Conservation (phyloP, 2,329 filamentous ascomycete genomes). For the Zymoseptoria ardabiliae region DNA sequence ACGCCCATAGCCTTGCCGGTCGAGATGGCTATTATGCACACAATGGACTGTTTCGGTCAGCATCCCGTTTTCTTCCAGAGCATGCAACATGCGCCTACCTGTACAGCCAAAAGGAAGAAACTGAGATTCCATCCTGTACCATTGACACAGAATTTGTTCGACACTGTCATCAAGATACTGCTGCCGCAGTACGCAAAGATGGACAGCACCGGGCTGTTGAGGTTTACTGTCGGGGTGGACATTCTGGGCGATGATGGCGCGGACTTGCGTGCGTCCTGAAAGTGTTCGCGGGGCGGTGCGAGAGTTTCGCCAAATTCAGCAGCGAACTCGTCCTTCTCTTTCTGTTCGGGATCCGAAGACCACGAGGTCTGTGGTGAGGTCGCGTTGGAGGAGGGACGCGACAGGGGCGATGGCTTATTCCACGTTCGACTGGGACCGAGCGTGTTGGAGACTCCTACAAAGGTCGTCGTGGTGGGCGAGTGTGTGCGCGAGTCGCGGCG, state of each 20-base stretch:
- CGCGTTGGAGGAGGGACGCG: slow-evolving; percentile 5
- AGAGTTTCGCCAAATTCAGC: slow-evolving; percentile 60
- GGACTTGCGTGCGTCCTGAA: background rate
- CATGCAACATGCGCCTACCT: slow-evolving; percentile 56
- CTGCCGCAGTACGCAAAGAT: slow-evolving; percentile 87
- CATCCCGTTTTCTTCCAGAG: background rate
- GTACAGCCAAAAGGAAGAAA: slow-evolving; percentile 86
- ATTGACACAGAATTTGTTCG: slow-evolving; percentile 97
- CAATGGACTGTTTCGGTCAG: slow-evolving; percentile 58
- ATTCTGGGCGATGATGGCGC: slow-evolving; percentile 39
- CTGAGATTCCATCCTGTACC: slow-evolving; percentile 89
- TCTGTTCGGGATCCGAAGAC: slow-evolving; percentile 65
- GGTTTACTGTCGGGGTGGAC: slow-evolving; percentile 37
- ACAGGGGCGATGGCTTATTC: slow-evolving; percentile 19
- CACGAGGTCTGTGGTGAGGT: slow-evolving; percentile 21
- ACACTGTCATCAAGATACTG: slow-evolving; percentile 99
- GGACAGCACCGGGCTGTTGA: slow-evolving; percentile 66
- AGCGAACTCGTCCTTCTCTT: slow-evolving; percentile 70
- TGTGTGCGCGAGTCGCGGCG: slow-evolving; percentile 10
- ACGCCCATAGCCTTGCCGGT: slow-evolving; percentile 72
- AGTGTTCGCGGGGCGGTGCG: background rate
- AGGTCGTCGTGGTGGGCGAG: slow-evolving; percentile 24
- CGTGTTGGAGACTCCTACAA: slow-evolving; percentile 24
- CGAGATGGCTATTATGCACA: slow-evolving; percentile 80
- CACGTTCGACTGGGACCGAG: slow-evolving; percentile 19